phyloP scores from a whole-genome alignment of 1,139 yeast genomes.

The Pichia sp. region DNA sequence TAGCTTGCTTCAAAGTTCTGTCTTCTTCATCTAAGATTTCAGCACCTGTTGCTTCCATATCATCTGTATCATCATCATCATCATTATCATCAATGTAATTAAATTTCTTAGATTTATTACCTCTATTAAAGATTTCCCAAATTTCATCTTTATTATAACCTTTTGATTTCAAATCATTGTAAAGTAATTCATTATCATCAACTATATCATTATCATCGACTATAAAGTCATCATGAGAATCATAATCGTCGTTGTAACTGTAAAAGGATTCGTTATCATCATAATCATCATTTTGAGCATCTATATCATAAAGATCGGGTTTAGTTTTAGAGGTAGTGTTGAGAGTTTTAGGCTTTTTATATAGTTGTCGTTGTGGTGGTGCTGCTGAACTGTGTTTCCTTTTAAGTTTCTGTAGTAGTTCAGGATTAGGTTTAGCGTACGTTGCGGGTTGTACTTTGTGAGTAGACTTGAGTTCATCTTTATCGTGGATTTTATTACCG shows the following conservation, averaged over 20 bases:
- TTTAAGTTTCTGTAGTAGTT: slow-evolving; percentile 27
- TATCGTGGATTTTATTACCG: too few species aligned
- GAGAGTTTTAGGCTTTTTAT: neutral
- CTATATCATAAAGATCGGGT: slow-evolving; percentile 21
- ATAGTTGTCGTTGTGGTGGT: neutral
- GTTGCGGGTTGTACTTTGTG: slow-evolving; percentile 2
- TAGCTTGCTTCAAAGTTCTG: slow-evolving; percentile 41
- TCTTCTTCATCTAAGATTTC: slow-evolving; percentile 80
- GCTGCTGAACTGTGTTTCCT: slow-evolving; percentile 8
- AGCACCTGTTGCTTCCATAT: slow-evolving; percentile 92
- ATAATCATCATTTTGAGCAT: slow-evolving; percentile 19
- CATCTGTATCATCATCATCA: slow-evolving; percentile 61
- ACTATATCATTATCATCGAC: slow-evolving; percentile 50
- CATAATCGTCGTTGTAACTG: slow-evolving; percentile 28
- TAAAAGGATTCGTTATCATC: slow-evolving; percentile 13
- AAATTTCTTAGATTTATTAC: slow-evolving; percentile 33
- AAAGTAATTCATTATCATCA: slow-evolving; percentile 30
- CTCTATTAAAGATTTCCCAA: slow-evolving; percentile 76
- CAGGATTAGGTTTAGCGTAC: slow-evolving; percentile 32
- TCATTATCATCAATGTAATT: slow-evolving; percentile 37
- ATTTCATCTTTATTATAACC: slow-evolving; percentile 80
- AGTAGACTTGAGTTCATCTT: too few species aligned
- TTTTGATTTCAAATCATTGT: slow-evolving; percentile 27
- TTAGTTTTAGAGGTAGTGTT: slow-evolving; percentile 1
- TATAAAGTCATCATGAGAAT: slow-evolving; percentile 44